Percentiles rank a stretch among this genome's conserved stretches.
Evolutionary conservation across 352 stramenopile genomes (phyloP).

Genomic region (Pythium sp.): DNA sequence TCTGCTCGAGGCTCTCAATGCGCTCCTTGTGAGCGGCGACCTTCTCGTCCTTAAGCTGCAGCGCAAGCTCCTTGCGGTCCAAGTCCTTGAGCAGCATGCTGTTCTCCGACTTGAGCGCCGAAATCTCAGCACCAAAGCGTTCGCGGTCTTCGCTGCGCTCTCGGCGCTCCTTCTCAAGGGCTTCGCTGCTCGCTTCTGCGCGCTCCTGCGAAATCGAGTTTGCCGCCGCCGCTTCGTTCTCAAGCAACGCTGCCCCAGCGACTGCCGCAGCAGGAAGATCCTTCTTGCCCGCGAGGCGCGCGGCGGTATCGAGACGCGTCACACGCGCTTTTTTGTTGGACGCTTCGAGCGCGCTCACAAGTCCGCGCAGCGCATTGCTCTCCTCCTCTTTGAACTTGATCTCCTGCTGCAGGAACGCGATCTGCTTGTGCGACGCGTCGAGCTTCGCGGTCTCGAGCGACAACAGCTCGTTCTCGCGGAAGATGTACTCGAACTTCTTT

Average conservation of each 20-base stretch:
- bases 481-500: constrained; percentile 88
- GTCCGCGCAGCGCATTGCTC: constrained; percentile 58
- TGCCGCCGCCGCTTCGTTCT: constrained; percentile 24
- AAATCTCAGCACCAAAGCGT: constrained; percentile 44
- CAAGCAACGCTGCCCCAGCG: constrained; percentile 28
- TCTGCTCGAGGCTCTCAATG: constrained; percentile 53
- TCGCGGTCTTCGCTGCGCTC: constrained; percentile 46
- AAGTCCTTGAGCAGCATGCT: constrained; percentile 71
- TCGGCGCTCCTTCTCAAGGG: constrained; percentile 40
- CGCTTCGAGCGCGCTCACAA: constrained; percentile 72
- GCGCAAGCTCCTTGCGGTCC: constrained; percentile 59
- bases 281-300: constrained; percentile 25
- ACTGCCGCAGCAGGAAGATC: constrained; percentile 25
- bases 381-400: constrained; percentile 87
- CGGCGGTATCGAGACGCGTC: constrained; percentile 54
- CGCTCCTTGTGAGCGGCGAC: constrained; percentile 58
- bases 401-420: constrained; percentile 80
- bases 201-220: constrained; percentile 2
- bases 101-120: constrained; percentile 67
- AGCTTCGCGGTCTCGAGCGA: constrained; percentile 82
- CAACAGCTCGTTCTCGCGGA: constrained; percentile 83
- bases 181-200: constrained; percentile 20
- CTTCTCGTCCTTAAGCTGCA: constrained; percentile 69
- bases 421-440: constrained; percentile 80
- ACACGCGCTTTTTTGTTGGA: constrained; percentile 82